Conservation (phyloP, 208 protist genomes). For the Porcisia hertigi region DNA sequence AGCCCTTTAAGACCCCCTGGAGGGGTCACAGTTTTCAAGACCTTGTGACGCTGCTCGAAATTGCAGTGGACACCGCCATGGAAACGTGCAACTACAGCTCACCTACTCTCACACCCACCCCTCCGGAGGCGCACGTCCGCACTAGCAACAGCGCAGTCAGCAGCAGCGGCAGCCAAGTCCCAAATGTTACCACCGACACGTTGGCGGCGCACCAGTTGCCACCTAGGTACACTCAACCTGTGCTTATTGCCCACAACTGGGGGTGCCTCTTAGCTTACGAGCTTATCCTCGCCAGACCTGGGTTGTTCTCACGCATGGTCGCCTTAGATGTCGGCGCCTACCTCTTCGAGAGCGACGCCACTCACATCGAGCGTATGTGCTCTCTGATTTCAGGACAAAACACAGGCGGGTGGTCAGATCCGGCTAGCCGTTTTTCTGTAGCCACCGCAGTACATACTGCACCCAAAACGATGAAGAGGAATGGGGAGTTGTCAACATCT, state of each 20-base stretch:
- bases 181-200: background rate
- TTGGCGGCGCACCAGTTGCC: slow-evolving; percentile 43
- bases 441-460: background rate
- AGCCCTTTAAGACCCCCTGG: slow-evolving; percentile 29
- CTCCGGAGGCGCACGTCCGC: background rate
- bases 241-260: slow-evolving; percentile 71
- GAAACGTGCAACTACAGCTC: slow-evolving; percentile 63
- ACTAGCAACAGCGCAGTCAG: background rate
- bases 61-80: slow-evolving; percentile 76
- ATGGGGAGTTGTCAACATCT: no score
- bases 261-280: slow-evolving; percentile 65
- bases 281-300: slow-evolving; percentile 50
- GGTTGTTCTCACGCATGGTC: slow-evolving; percentile 61
- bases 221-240: slow-evolving; percentile 39
- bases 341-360: slow-evolving; percentile 28
- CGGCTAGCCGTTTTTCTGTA: background rate
- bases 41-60: slow-evolving; percentile 67
- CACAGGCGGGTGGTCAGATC: no score
- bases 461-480: background rate
- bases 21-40: slow-evolving; percentile 65
- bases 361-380: slow-evolving; percentile 23
- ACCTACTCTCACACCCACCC: slow-evolving; percentile 18
- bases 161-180: background rate
- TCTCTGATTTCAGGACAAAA: slow-evolving; percentile 11
- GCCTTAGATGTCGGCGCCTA: slow-evolving; percentile 54